Percentiles rank a stretch among this genome's conserved stretches.
These are phyloP conservation scores for Candida methanosorbosa DNA, from an alignment of 805 yeast species.

Conservation along the genomic window DNA sequence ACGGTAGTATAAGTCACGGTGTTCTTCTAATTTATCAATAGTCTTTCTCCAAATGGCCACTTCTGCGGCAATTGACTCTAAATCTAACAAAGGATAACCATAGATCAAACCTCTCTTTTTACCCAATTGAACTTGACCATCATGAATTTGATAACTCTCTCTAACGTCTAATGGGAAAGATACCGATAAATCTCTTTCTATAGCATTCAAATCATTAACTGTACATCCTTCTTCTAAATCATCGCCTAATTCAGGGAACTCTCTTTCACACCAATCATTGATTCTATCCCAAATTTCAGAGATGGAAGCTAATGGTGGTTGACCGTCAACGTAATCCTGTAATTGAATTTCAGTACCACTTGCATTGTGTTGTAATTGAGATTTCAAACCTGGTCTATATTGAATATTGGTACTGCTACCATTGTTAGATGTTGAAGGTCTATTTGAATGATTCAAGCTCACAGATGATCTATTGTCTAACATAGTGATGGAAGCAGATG, in stretches of 20 bases:
- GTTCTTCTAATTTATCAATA: conserved; percentile 31
- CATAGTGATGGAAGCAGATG: conserved; percentile 21
- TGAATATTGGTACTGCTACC: conserved; percentile 34
- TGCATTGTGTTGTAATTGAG: conserved; percentile 22
- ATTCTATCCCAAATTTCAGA: conserved; percentile 83
- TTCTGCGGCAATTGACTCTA: conserved; percentile 75
- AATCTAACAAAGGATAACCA: conserved; percentile 70
- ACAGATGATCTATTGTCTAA: conserved; percentile 23
- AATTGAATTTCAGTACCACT: conserved; percentile 49
- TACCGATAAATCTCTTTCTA: conserved; percentile 74
- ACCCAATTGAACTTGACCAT: conserved; percentile 82
- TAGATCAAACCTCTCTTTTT: conserved; percentile 70
- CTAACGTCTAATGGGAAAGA: conserved; percentile 73
- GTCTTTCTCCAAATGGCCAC: conserved; percentile 81
- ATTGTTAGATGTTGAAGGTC: conserved; percentile 28
- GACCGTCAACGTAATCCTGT: conserved; percentile 33
- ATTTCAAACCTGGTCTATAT: conserved; percentile 32
- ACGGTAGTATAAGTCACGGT: conserved; percentile 1
- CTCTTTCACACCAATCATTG: conserved; percentile 69
- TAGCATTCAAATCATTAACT: conserved; percentile 65
- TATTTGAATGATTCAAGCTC: conserved; percentile 27
- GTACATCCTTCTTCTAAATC: conserved; percentile 77
- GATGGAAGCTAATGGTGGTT: conserved; percentile 54
- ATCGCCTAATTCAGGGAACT: conserved; percentile 75
- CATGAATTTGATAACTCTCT: conserved; percentile 74